phyloP scores from a whole-genome alignment of 2,329 filamentous ascomycete species.

The Penicillium vulpinum region DNA sequence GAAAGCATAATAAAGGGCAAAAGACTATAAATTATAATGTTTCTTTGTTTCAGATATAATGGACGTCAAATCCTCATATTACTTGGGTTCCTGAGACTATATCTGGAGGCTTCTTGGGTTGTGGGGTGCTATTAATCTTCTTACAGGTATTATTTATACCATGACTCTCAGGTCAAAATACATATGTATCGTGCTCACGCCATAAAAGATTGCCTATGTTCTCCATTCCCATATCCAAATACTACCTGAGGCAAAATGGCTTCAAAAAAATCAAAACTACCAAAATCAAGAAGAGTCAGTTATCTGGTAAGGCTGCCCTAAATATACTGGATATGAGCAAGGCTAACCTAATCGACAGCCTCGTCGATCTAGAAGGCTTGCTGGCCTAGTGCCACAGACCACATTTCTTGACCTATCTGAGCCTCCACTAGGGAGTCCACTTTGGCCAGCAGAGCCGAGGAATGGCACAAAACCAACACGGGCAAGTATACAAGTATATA shows the following conservation, averaged over 20 bases:
- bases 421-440: not conserved
- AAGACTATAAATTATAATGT: not conserved
- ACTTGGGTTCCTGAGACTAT: constrained; percentile 42
- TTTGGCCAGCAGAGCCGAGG: not conserved
- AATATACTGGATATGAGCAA: not conserved
- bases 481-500: not conserved
- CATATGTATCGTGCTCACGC: not conserved
- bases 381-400: not conserved
- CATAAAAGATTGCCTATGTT: not conserved
- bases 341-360: not conserved
- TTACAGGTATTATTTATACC: not conserved
- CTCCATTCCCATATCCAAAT: not conserved
- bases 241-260: not conserved
- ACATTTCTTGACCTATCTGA: not conserved
- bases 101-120: constrained; percentile 37
- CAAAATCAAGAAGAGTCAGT: not conserved
- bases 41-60: constrained; percentile 19
- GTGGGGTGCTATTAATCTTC: constrained; percentile 3
- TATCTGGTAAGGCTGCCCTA: not conserved
- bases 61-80: constrained; percentile 44
- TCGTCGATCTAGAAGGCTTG: not conserved
- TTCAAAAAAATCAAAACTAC: not conserved
- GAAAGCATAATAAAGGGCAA: not conserved
- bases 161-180: too few relatives aligned
- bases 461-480: not conserved